These are phyloP conservation scores for Hericium coralloides DNA, from an alignment of 768 basidiomycete species.

Conservation along the genomic window DNA sequence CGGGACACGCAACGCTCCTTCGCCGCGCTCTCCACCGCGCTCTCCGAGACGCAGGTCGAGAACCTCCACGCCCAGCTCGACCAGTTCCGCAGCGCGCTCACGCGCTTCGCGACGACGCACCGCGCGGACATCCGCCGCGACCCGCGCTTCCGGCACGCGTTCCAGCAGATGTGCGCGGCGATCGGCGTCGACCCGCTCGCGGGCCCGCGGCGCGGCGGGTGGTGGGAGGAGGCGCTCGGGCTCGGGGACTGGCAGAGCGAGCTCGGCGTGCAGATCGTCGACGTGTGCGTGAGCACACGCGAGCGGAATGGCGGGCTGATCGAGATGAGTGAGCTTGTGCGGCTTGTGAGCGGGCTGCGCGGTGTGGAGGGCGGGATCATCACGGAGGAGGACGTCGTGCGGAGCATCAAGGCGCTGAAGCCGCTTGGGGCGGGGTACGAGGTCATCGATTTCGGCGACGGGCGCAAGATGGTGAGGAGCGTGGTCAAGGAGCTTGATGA, in stretches of 20 bases:
- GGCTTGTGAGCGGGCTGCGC: slow-evolving; percentile 69
- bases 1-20: slow-evolving; percentile 75
- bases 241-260: slow-evolving; percentile 95
- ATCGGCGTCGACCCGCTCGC: slow-evolving; percentile 94
- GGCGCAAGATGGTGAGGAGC: slow-evolving; percentile 71
- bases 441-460: slow-evolving; percentile 59
- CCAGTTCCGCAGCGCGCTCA: slow-evolving; percentile 77
- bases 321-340: slow-evolving; percentile 75
- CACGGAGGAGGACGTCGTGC: slow-evolving; percentile 76
- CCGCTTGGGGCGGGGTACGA: slow-evolving; percentile 92
- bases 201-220: slow-evolving; percentile 75
- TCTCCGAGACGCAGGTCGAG: slow-evolving; percentile 70
- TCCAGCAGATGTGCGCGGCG: slow-evolving; percentile 92
- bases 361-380: slow-evolving; percentile 60
- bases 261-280: slow-evolving; percentile 91
- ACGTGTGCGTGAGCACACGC: slow-evolving; percentile 81
- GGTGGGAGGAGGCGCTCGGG: slow-evolving; percentile 86
- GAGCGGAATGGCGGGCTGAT: slow-evolving; percentile 91
- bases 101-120: slow-evolving; percentile 78
- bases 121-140: slow-evolving; percentile 77
- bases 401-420: slow-evolving; percentile 79
- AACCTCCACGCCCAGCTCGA: slow-evolving; percentile 74
- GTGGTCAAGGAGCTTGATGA: slow-evolving; percentile 87
- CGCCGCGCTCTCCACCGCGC: slow-evolving; percentile 66
- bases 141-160: slow-evolving; percentile 82